Evolutionary conservation across 2,329 filamentous ascomycete genomes (phyloP), one percentile per base, ranked within the genome.

Genomic region (Talaromyces pinophilus): DNA sequence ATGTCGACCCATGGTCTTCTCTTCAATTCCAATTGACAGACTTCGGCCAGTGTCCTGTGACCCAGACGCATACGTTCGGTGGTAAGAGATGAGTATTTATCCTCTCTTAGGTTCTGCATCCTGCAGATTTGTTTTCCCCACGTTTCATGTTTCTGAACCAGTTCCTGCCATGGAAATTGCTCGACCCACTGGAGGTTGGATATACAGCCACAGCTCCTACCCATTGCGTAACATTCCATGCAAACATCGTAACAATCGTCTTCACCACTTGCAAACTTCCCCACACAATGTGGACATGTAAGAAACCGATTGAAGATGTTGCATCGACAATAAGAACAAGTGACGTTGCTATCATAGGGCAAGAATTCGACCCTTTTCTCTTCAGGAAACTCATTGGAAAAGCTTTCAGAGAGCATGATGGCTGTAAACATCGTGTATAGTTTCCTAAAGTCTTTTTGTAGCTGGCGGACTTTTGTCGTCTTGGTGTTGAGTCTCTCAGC

Each of bases 171-270:
- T 13, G 86, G 82, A 85, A 93, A 97, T 75, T 98, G 95, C 75
- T 99, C 93, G 61, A 92, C 92, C 93, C 94, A 99, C 68, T 87
- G 88, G 11, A 97, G 85, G 11, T 88, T 88, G 3, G 93, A 96
- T 61, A 96, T 86, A 74, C 95, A 99, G 2, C 87, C 87, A 75
- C 95, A 99, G 55, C 93, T 97, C 62, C 95, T 88, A 25, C 95
- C 95, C 91, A 98, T 96, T n/a, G 89, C 91, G 74, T 96, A 99
- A 75, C 95, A 99, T 71, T 99, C 95, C 91, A 99, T 93, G 74
- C 95, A 99, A 25, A 99, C 85, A 76, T 99, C 95, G 75, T 98
- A 99, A 0, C 92, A 92, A 74, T 98, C 88, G 38, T 89, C 92
- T 64, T 92, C 90, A 38, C 88, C 91, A 67, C 86, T 85, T 11